A percentile compares a stretch with the other conserved stretches of the same genome.
These are phyloP conservation scores for Clonostachys sp. DNA, from an alignment of 2,329 filamentous ascomycete genomes.

Conservation along the genomic window DNA sequence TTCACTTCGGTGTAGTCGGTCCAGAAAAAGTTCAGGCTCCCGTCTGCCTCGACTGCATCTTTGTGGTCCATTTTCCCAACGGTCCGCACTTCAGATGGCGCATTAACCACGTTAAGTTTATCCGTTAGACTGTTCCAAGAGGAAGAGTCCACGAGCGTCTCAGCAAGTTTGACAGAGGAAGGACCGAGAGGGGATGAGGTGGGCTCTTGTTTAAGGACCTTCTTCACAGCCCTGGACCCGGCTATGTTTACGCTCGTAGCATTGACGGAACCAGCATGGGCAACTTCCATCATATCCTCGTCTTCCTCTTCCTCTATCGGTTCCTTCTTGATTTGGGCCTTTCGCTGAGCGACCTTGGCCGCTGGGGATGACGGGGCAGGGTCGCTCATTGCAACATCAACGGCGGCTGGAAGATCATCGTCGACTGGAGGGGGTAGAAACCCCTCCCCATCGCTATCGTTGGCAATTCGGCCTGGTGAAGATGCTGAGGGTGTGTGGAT, in stretches of 20 bases:
- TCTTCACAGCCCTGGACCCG: conserved; percentile 69
- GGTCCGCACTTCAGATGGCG: conserved; percentile 53
- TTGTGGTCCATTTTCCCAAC: conserved; percentile 79
- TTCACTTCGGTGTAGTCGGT: conserved; percentile 92
- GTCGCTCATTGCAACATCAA: conserved; percentile 75
- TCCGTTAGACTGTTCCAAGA: conserved; percentile 86
- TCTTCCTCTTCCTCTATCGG: conserved; percentile 65
- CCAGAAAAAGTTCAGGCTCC: conserved; percentile 93
- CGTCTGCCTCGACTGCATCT: conserved; percentile 90
- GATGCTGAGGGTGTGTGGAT: conserved; percentile 43
- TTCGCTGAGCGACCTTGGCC: conserved; percentile 72
- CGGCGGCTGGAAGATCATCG: conserved; percentile 53
- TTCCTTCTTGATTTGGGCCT: conserved; percentile 46
- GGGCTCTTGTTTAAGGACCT: conserved; percentile 58
- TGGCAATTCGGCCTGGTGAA: conserved; percentile 28
- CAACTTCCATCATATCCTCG: conserved; percentile 83
- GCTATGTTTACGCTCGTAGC: conserved; percentile 77
- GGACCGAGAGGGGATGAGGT: conserved; percentile 72
- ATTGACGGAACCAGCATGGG: conserved; percentile 67
- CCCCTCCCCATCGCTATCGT: conserved; percentile 57
- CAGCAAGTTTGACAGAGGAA: conserved; percentile 62
- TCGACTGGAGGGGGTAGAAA: conserved; percentile 39
- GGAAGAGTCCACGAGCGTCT: conserved; percentile 66
- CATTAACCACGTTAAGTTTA: conserved; percentile 81
- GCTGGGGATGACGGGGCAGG: conserved; percentile 83